A percentile compares a stretch with the other conserved stretches of the same genome.
These are phyloP conservation scores for Senna tora DNA, from an alignment of 306 rosid genomes.

Conservation along the genomic window DNA sequence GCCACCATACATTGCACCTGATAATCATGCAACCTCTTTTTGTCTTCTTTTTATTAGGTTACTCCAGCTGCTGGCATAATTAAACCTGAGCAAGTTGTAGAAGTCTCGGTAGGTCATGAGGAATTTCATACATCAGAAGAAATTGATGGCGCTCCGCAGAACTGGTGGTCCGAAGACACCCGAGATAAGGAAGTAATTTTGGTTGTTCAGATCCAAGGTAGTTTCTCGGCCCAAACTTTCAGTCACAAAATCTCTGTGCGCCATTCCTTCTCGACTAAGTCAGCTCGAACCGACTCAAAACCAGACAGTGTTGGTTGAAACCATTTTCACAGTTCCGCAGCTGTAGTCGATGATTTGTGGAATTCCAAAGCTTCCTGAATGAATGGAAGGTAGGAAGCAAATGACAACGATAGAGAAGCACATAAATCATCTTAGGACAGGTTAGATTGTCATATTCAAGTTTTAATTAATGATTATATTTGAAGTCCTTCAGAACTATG, in stretches of 20 bases:
- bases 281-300: constrained; percentile 57
- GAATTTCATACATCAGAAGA: constrained; percentile 68
- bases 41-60: constrained; percentile 53
- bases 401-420: constrained; percentile 25
- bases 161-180: constrained; percentile 87
- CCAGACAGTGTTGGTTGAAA: constrained; percentile 56
- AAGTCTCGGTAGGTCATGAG: constrained; percentile 77
- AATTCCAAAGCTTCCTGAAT: constrained; percentile 31
- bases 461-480: neutral
- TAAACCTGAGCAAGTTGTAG: constrained; percentile 71
- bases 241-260: constrained; percentile 62
- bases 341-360: constrained; percentile 27
- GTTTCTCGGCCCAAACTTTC: constrained; percentile 55
- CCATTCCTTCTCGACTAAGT: constrained; percentile 69
- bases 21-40: constrained; percentile 10
- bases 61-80: constrained; percentile 78
- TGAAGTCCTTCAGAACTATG: neutral
- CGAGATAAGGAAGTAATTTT: constrained; percentile 78
- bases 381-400: constrained; percentile 31
- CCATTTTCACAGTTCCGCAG: constrained; percentile 31
- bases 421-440: constrained; percentile 14
- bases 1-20: neutral
- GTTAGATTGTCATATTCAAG: constrained; percentile 31
- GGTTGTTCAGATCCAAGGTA: constrained; percentile 67
- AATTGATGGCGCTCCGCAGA: constrained; percentile 75